Conservation (phyloP, 352 stramenopile species). For the Globisporangium rhizosaccharum region DNA sequence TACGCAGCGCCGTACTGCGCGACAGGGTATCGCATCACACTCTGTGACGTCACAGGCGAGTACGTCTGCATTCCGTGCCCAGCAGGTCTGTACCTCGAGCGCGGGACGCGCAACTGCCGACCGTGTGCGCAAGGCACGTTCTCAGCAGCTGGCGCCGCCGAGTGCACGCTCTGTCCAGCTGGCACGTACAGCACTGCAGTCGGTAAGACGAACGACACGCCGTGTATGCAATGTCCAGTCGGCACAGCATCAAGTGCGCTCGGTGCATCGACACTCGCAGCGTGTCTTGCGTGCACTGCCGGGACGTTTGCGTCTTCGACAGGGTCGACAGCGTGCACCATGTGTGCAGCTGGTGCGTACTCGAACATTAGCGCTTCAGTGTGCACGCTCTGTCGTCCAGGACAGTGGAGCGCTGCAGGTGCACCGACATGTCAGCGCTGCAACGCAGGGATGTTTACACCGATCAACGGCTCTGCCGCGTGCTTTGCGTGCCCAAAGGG, state of each 20-base stretch:
- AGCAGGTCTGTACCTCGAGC: conserved; percentile 48
- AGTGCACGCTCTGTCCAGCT: conserved; percentile 39
- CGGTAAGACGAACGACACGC: conserved; percentile 25
- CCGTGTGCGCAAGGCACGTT: conserved; percentile 39
- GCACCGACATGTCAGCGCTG: conserved; percentile 35
- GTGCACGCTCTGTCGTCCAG: conserved; percentile 35
- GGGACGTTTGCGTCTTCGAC: conserved; percentile 21
- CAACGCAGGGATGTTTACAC: conserved; percentile 37
- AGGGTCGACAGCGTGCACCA: conserved; percentile 15
- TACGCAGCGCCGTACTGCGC: conserved; percentile 52
- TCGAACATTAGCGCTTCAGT: conserved; percentile 31
- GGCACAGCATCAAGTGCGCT: conserved; percentile 39
- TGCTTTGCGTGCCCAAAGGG: conserved; percentile 55
- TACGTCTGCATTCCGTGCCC: conserved; percentile 68
- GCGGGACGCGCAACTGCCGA: conserved; percentile 44
- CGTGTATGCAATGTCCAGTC: conserved; percentile 42
- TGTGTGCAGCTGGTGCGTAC: conserved; percentile 29
- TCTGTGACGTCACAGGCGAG: conserved; percentile 35
- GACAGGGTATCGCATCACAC: conserved; percentile 42
- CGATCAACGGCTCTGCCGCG: conserved; percentile 23
- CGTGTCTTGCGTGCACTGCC: conserved; percentile 26
- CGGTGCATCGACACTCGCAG: conserved; percentile 22
- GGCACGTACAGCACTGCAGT: conserved; percentile 44
- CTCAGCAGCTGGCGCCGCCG: conserved; percentile 29
- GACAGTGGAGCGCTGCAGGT: conserved; percentile 34